These are phyloP conservation scores for Sinapis alba DNA, from an alignment of 441 rosid species.

Conservation along the genomic window DNA sequence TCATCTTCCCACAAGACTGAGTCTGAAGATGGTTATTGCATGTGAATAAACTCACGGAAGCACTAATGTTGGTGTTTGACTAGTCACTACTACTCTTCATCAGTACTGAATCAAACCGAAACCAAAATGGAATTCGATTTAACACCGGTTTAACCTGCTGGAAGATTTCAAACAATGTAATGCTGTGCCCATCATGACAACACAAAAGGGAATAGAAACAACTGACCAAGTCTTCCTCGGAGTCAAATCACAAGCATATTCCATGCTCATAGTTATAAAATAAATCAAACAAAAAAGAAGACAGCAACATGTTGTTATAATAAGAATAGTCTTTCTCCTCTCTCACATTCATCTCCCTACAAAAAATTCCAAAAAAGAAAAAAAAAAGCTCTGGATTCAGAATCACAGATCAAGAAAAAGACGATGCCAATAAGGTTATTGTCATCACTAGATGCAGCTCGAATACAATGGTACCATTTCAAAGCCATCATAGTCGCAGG, in stretches of 20 bases:
- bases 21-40: too few species aligned
- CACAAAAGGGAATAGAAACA: neutral
- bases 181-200: neutral
- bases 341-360: neutral
- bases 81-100: neutral
- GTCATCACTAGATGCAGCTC: neutral
- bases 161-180: neutral
- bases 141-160: neutral
- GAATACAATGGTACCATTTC: conserved; percentile 1
- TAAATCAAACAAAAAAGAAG: neutral
- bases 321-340: neutral
- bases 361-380: neutral
- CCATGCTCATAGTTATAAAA: neutral
- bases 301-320: neutral
- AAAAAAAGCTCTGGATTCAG: neutral
- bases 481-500: neutral
- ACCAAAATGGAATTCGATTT: neutral
- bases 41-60: neutral
- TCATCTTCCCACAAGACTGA: too few species aligned
- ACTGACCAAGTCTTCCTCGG: conserved; percentile 8
- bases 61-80: neutral
- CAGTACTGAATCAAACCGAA: neutral
- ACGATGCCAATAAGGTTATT: neutral
- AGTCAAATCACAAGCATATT: neutral
- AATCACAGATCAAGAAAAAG: neutral